Evolutionary conservation across 441 rosid species (phyloP).

Genomic region (Croton laevigatus): DNA sequence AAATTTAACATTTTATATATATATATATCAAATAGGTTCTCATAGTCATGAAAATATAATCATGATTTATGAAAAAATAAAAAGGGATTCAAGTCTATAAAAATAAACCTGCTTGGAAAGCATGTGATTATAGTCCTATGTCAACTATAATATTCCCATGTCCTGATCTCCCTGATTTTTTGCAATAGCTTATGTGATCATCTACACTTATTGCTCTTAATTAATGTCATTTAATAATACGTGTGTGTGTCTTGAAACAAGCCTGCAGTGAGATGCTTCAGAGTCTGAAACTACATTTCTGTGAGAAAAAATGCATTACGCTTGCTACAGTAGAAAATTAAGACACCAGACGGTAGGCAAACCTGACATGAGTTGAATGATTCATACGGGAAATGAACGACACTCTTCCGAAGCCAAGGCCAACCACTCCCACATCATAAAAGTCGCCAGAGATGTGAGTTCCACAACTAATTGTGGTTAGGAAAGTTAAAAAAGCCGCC

Average conservation of each 20-base stretch:
- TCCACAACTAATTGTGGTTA: background rate
- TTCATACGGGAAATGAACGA: background rate
- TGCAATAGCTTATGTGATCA: background rate
- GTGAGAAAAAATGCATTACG: background rate
- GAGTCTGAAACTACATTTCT: background rate
- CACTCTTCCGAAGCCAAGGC: background rate
- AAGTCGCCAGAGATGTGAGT: background rate
- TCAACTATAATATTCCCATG: background rate
- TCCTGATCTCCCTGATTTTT: background rate
- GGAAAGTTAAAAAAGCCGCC: conserved; percentile 20
- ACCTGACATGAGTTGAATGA: conserved; percentile 1
- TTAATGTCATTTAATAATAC: background rate
- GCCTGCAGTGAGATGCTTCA: background rate
- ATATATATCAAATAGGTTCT: too few relatives aligned
- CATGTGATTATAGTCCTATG: background rate
- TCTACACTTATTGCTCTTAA: background rate
- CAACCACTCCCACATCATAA: background rate
- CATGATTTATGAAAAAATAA: too few relatives aligned
- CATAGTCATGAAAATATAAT: too few relatives aligned
- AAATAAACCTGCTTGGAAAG: background rate
- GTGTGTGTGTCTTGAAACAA: background rate
- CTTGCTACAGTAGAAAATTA: background rate
- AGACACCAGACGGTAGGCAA: conserved; percentile 12
- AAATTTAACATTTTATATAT: too few relatives aligned
- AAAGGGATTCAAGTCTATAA: background rate